Conservation (phyloP, 768 basidiomycete species). For the Naematelia encephala region DNA sequence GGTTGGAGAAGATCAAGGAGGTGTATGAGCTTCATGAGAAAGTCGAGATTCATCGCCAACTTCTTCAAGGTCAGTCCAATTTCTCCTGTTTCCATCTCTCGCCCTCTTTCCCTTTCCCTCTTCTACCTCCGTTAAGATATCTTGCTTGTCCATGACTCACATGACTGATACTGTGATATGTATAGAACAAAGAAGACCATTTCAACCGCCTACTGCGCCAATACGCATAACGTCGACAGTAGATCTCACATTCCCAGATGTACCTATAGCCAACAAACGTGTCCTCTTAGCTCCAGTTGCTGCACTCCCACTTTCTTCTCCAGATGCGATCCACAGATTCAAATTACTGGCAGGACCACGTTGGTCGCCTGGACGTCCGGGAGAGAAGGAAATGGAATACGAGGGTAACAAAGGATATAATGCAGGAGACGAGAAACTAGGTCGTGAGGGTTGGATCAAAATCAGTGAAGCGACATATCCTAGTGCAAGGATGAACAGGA, state of each 20-base stretch:
- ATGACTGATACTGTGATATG: background rate
- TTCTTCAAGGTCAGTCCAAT: constrained; percentile 66
- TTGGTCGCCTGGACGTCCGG: constrained; percentile 62
- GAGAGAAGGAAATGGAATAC: constrained; percentile 10
- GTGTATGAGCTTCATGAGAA: constrained; percentile 73
- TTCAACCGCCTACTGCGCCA: constrained; percentile 60
- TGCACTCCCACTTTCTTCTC: constrained; percentile 63
- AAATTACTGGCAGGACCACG: constrained; percentile 84
- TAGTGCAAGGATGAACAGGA: constrained; percentile 78
- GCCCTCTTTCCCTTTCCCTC: constrained; percentile 22
- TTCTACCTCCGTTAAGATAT: background rate
- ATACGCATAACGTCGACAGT: constrained; percentile 56
- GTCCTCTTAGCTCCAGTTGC: constrained; percentile 72
- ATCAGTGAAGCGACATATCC: constrained; percentile 86
- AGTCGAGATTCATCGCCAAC: constrained; percentile 83
- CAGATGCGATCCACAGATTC: constrained; percentile 73
- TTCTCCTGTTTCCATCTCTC: background rate
- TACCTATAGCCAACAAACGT: constrained; percentile 71
- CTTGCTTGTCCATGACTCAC: background rate
- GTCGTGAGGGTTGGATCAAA: constrained; percentile 75
- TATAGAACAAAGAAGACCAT: constrained; percentile 76
- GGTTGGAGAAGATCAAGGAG: constrained; percentile 70
- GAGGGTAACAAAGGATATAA: constrained; percentile 6
- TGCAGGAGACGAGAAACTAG: constrained; percentile 21
- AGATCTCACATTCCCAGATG: constrained; percentile 71